A percentile compares a stretch with the other conserved stretches of the same genome.
These are phyloP conservation scores for Hypoxylon sp. DNA, from an alignment of 2,329 filamentous ascomycete genomes.

Conservation along the genomic window DNA sequence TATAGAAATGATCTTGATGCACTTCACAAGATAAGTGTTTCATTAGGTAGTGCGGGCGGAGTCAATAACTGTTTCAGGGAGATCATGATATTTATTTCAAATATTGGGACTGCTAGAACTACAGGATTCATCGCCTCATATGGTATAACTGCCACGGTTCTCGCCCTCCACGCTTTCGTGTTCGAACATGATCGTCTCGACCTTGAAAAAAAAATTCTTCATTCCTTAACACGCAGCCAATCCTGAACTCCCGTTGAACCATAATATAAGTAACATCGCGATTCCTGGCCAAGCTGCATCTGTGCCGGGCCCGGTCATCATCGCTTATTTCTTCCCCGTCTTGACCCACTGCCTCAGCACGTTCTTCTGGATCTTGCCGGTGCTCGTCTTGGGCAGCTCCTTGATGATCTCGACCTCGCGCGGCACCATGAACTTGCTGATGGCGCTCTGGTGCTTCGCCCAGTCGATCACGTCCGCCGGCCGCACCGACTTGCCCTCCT, in stretches of 20 bases:
- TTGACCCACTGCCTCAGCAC: constrained; percentile 88
- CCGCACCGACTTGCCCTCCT: constrained; percentile 69
- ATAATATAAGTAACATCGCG: neutral
- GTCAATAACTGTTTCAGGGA: neutral
- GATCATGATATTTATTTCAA: neutral
- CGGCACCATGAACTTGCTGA: constrained; percentile 91
- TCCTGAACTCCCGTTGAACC: neutral
- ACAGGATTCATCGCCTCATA: neutral
- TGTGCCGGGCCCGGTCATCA: constrained; percentile 4
- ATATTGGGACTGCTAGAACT: neutral
- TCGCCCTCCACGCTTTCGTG: neutral
- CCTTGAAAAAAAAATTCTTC: no score
- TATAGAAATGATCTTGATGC: no score
- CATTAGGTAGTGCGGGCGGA: neutral
- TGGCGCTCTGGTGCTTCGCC: constrained; percentile 83
- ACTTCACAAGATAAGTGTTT: no score
- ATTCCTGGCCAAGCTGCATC: neutral
- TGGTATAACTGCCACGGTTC: neutral
- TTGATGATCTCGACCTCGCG: constrained; percentile 79
- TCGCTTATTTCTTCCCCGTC: constrained; percentile 44
- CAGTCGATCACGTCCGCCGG: constrained; percentile 83
- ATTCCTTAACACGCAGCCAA: no score
- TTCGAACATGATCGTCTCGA: neutral
- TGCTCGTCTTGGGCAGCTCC: constrained; percentile 96
- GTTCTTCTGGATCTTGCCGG: constrained; percentile 97